Evolutionary conservation across 306 rosid genomes (phyloP).

Genomic region (Parietaria judaica): DNA sequence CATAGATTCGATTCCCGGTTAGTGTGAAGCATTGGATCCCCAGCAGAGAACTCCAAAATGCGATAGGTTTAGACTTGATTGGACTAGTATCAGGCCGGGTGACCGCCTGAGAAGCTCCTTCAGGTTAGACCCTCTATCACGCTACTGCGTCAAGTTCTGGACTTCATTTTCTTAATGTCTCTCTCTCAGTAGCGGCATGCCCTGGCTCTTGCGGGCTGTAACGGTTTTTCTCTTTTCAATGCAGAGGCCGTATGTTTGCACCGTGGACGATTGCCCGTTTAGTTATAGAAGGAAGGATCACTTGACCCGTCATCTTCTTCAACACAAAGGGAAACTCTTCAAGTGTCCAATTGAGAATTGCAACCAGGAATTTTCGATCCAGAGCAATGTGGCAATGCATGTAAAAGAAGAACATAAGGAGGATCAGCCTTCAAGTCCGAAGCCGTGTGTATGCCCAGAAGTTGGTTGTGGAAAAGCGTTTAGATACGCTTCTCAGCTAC

Average conservation of each 20-base stretch:
- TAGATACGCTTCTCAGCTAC: constrained; percentile 44
- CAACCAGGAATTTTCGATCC: constrained; percentile 36
- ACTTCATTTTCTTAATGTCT: constrained; percentile 18
- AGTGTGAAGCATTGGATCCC: constrained; percentile 99
- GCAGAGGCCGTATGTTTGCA: constrained; percentile 66
- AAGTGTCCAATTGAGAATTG: constrained; percentile 63
- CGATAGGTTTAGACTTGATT: constrained; percentile 48
- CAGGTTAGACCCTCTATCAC: constrained; percentile 83
- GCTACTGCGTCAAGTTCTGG: constrained; percentile 30
- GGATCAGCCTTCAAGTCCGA: constrained; percentile 20
- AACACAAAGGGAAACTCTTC: constrained; percentile 55
- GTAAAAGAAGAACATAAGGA: constrained; percentile 43
- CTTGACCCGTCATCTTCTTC: constrained; percentile 67
- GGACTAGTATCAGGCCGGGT: constrained; percentile 95
- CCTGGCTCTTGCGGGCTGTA: not conserved
- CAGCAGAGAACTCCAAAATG: constrained; percentile 84
- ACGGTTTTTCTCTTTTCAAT: constrained; percentile 12
- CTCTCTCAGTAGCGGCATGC: too few species aligned
- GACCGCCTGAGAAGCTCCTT: constrained; percentile 99
- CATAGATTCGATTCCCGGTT: constrained; percentile 14
- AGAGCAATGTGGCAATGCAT: constrained; percentile 53
- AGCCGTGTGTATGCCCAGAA: constrained; percentile 54
- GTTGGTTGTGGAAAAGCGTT: constrained; percentile 69
- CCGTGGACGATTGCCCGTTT: constrained; percentile 51
- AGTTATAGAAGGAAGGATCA: constrained; percentile 89